Conservation (phyloP, 768 basidiomycete species). For the Trametes coccinea region DNA sequence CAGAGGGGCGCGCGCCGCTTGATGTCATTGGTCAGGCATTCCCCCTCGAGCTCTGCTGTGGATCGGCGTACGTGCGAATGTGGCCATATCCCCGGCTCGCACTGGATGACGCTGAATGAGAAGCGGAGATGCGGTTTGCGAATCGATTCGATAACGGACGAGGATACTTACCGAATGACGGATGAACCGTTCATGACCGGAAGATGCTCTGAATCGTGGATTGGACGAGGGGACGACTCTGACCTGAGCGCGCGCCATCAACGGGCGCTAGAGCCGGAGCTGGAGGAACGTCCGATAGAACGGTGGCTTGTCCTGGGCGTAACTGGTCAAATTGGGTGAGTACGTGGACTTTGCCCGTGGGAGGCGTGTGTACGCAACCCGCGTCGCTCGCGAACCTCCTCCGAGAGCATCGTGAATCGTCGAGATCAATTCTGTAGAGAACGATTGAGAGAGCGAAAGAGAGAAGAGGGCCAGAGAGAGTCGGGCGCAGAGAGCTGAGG, state of each 20-base stretch:
- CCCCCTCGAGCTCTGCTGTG: neutral
- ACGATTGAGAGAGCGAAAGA: neutral
- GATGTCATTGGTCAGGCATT: conserved; percentile 8
- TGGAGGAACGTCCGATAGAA: conserved; percentile 14
- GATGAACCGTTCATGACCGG: neutral
- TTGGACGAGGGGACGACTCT: neutral
- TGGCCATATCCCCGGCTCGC: neutral
- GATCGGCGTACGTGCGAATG: conserved; percentile 18
- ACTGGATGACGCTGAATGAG: neutral
- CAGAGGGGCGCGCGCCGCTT: neutral
- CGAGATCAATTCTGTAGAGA: neutral
- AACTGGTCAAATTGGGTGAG: neutral
- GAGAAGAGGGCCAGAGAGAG: neutral
- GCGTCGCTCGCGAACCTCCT: neutral
- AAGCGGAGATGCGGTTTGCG: neutral
- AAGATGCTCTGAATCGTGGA: no score
- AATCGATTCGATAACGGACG: neutral
- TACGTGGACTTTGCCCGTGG: neutral
- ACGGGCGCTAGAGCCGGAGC: neutral
- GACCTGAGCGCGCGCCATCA: conserved; percentile 3
- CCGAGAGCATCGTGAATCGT: neutral
- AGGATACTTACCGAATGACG: neutral
- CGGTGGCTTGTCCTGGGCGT: neutral
- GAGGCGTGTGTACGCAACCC: neutral
- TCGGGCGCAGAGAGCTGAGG: neutral